Conservation (phyloP, 1,284 basidiomycete genomes). For the Exsudoporus floridanus region DNA sequence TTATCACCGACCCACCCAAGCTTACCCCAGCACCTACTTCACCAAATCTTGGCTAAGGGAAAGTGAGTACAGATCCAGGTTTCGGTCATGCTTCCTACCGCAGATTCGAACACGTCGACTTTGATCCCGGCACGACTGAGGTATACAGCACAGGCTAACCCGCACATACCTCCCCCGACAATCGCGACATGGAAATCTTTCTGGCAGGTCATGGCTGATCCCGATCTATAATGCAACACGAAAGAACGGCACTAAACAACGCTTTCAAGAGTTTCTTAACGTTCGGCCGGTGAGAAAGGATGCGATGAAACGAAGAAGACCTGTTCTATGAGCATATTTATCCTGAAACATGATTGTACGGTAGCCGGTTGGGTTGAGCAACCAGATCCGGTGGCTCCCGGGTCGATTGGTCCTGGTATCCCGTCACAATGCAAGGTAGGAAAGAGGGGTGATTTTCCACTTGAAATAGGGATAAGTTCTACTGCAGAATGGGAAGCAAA, state of each 20-base stretch:
- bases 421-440: neutral
- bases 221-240: neutral
- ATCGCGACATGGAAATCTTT: constrained; percentile 51
- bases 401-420: neutral
- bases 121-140: constrained; percentile 45
- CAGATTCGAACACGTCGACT: constrained; percentile 52
- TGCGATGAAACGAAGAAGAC: neutral
- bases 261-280: neutral
- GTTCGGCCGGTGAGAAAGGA: neutral
- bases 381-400: neutral
- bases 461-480: neutral
- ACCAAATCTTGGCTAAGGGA: constrained; percentile 42
- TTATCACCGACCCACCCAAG: constrained; percentile 39
- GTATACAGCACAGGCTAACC: constrained; percentile 47
- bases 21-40: constrained; percentile 57
- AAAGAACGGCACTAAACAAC: neutral
- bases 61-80: neutral
- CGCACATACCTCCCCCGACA: constrained; percentile 55
- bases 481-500: neutral
- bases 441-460: neutral
- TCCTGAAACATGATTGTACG: neutral
- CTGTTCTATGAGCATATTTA: neutral
- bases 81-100: constrained; percentile 30
- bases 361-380: neutral
- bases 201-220: constrained; percentile 3